phyloP scores from a whole-genome alignment of 176 grass and related monocot genomes.

The Bothriochloa decipiens region DNA sequence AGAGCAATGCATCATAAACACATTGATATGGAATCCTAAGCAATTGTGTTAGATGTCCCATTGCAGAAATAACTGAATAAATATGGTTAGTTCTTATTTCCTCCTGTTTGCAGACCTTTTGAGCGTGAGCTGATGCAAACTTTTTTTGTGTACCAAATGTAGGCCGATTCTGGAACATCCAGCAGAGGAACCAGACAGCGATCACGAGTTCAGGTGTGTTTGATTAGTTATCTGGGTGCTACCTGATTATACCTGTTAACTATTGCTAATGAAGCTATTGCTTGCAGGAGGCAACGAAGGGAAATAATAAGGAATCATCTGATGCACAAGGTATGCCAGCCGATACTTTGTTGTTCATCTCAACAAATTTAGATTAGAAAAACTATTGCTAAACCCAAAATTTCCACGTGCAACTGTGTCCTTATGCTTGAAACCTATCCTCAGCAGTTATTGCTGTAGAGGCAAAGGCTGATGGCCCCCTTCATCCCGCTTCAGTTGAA shows the following conservation, averaged over 20 bases:
- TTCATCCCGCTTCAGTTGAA: conserved; percentile 30
- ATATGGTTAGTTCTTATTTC: conserved; percentile 36
- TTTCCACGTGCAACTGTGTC: not conserved
- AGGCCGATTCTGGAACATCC: conserved; percentile 58
- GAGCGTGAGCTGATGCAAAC: conserved; percentile 7
- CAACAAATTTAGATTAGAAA: conserved; percentile 9
- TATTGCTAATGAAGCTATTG: conserved; percentile 17
- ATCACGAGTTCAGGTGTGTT: conserved; percentile 47
- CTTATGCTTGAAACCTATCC: not conserved
- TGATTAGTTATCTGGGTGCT: conserved; percentile 18
- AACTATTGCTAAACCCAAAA: not conserved
- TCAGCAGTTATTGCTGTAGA: not conserved
- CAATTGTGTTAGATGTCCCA: not conserved
- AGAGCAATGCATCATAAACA: not conserved
- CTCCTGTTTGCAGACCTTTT: conserved; percentile 8
- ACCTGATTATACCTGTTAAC: not conserved
- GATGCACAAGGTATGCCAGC: conserved; percentile 47
- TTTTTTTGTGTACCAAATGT: not conserved
- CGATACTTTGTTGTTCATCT: not conserved
- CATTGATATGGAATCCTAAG: conserved; percentile 17
- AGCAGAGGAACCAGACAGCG: conserved; percentile 41
- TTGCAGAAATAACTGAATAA: conserved; percentile 1
- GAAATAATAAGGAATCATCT: conserved; percentile 26
- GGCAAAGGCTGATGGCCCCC: not conserved
- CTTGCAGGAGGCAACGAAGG: conserved; percentile 40